Evolutionary conservation across 2,329 filamentous ascomycete species (phyloP), one percentile per base, ranked within the genome.

Genomic region (Zelopaecilomyces penicillatus): DNA sequence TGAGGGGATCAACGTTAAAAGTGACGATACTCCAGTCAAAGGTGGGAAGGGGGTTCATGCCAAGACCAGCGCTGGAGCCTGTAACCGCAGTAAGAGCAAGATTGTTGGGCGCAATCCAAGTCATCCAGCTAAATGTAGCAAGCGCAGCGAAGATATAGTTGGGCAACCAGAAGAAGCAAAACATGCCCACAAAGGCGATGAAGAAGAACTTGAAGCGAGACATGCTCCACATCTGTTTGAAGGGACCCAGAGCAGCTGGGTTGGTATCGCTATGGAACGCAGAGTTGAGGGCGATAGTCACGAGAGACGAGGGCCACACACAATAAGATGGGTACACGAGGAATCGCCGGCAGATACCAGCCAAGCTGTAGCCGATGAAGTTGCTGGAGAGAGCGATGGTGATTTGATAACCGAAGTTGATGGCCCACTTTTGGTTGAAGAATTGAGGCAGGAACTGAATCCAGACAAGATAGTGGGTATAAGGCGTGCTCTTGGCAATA

Each of bases 291-390:
- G 72, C 70, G 34, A 74, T 71, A 4, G 67, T 74, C 2, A 70
- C 68, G 3, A 79, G 61, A 0, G 68, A 69, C 1, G 68, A 61
- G 0, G 76, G 76, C 76, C 76, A 79, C 3, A 80, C 63, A 41
- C 69, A 73, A 53, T 68, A 70, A 1, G 72, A 62, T 0, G 74
- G 74, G 41, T 73, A 74, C 5, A 77, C 72, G 4, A 78, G 60
- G 52, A 76, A 77, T 1, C 69, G 62, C 4, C 73, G 65, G 7
- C 60, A 63, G 1, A 75, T 39, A 10, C 75, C 75, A 6, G 75
- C 74, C 34, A 78, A 60, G 1, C 75, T 75, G 44, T 76, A 78
- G 12, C 75, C 75, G 30, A 78, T 71, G 39, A 75, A 73, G 54
- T 76, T 74, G 31, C 72, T 75, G 0, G 68, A 69, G 6, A 78